Percentiles rank a stretch among this genome's conserved stretches.
These are phyloP conservation scores for Paramecium tetraurelia DNA, from an alignment of 73 alveolate genomes.

Conservation along the genomic window DNA sequence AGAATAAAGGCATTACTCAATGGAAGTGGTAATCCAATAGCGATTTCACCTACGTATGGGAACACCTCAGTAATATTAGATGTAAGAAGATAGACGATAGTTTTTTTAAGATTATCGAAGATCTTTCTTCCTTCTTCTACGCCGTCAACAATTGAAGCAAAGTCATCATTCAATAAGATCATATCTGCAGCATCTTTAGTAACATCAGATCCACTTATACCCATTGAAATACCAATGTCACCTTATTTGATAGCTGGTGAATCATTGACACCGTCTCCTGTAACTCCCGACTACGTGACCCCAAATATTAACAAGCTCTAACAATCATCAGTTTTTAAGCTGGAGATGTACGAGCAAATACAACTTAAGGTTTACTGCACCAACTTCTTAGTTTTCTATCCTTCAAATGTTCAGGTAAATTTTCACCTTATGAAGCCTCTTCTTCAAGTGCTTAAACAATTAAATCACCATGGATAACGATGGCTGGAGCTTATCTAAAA, in stretches of 20 bases:
- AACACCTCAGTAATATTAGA: slow-evolving; percentile 88
- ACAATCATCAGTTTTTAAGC: slow-evolving; percentile 90
- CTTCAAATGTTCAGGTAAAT: slow-evolving; percentile 55
- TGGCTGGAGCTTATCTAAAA: slow-evolving; percentile 65
- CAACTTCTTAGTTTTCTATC: slow-evolving; percentile 81
- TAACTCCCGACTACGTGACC: slow-evolving; percentile 92
- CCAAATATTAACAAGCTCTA: slow-evolving; percentile 85
- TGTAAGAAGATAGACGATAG: slow-evolving; percentile 76
- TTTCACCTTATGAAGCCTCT: background rate
- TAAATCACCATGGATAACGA: slow-evolving; percentile 85
- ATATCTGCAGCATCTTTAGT: slow-evolving; percentile 99
- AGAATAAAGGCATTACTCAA: slow-evolving; percentile 83
- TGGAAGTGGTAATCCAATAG: slow-evolving; percentile 83
- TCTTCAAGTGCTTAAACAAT: slow-evolving; percentile 68
- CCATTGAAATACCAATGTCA: slow-evolving; percentile 95
- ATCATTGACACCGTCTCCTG: slow-evolving; percentile 95
- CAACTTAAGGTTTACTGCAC: slow-evolving; percentile 86
- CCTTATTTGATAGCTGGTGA: slow-evolving; percentile 94
- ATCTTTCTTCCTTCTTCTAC: slow-evolving; percentile 97
- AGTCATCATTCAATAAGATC: slow-evolving; percentile 95
- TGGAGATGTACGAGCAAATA: slow-evolving; percentile 91
- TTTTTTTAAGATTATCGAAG: slow-evolving; percentile 88
- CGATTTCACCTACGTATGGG: slow-evolving; percentile 82
- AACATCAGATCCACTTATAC: slow-evolving; percentile 97
- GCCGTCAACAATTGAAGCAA: slow-evolving; percentile 94